Evolutionary conservation across 495 filamentous ascomycete species (phyloP), one percentile per base, ranked within the genome.

Genomic region (Paragyromitra xinjiangensis): DNA sequence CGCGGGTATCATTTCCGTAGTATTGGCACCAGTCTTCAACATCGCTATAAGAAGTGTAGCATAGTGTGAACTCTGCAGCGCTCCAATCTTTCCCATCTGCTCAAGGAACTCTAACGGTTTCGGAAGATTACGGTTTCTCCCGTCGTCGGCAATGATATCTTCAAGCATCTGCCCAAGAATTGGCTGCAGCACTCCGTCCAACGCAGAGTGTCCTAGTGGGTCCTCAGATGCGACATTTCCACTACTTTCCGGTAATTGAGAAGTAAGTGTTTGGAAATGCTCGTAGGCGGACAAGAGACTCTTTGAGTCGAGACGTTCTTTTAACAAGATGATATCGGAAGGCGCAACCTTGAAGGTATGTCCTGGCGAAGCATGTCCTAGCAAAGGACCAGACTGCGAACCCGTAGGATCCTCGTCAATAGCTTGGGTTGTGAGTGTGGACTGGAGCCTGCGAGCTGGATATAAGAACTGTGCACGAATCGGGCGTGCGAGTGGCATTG

Each of bases 41-140:
- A 71, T 76, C 24, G 44, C 48, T 7, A 67, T 26, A 3, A 80
- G 58, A 6, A 80, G 63, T 14, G 24, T 58, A 29, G 69, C 22
- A 55, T 81, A 81, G 53, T 81, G 42, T 29, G 50, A 45, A 2
- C 45, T 51, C 45, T 44, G 64, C 0, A 67, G 40, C 34, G 61
- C 59, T 22, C 65, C 74, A 24, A 81, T 42, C 16, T 55, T 26
- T 8, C 65, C 42, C 62, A 78, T 58, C 14, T 62, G 42, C 53
- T 65, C 24, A 3, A 81, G 37, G 39, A 78, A 64, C 34, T 69
- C 55, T 39, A 81, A 59, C 6, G 79, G 71, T 19, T 63, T 55
- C 7, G 77, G 71, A 4, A 77, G n/a, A 34, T 42, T 19, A 3
- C 3, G 34, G 14, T 34, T 39, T 22, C 51, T 50, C 37, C 53